phyloP scores from a whole-genome alignment of 352 stramenopile genomes.

The Blastocystis sp. region DNA sequence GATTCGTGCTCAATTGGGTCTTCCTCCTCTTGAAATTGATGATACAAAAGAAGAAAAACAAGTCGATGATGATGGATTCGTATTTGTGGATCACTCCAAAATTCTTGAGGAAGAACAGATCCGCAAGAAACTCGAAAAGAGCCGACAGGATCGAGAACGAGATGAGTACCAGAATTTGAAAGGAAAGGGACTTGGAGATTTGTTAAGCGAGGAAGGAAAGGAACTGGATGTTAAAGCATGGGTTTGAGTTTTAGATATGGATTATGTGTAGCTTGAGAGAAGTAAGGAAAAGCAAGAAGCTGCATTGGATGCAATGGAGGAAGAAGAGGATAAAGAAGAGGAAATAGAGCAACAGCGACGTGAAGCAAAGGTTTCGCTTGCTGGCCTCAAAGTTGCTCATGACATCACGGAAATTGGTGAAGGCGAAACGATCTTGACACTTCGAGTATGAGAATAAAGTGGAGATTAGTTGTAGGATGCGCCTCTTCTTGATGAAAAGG shows the following conservation, averaged over 20 bases:
- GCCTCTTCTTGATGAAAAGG: slow-evolving; percentile 46
- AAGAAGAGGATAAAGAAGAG: slow-evolving; percentile 28
- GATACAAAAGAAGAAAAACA: neutral
- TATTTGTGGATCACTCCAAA: slow-evolving; percentile 19
- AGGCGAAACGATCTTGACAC: slow-evolving; percentile 59
- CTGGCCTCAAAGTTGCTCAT: slow-evolving; percentile 60
- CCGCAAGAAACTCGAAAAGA: slow-evolving; percentile 39
- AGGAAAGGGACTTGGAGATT: slow-evolving; percentile 35
- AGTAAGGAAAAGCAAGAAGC: slow-evolving; percentile 49
- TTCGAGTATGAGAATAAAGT: neutral
- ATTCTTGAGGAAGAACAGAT: slow-evolving; percentile 27
- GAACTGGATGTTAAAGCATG: slow-evolving; percentile 39
- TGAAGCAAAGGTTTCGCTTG: neutral
- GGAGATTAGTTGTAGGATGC: slow-evolving; percentile 33
- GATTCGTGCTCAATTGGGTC: slow-evolving; percentile 60
- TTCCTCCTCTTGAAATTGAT: slow-evolving; percentile 61
- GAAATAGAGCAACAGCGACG: neutral
- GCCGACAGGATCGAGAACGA: slow-evolving; percentile 15
- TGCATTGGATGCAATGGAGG: slow-evolving; percentile 29
- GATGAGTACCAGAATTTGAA: slow-evolving; percentile 5
- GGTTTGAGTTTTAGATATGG: neutral
- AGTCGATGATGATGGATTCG: slow-evolving; percentile 6
- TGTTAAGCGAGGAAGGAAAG: slow-evolving; percentile 11
- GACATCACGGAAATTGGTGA: slow-evolving; percentile 58
- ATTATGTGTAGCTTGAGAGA: neutral